Percentiles rank a stretch among this genome's conserved stretches.
These are phyloP conservation scores for Amoeboaphelidium protococcarum DNA, from an alignment of 371 early-diverging fungal species.

Conservation along the genomic window DNA sequence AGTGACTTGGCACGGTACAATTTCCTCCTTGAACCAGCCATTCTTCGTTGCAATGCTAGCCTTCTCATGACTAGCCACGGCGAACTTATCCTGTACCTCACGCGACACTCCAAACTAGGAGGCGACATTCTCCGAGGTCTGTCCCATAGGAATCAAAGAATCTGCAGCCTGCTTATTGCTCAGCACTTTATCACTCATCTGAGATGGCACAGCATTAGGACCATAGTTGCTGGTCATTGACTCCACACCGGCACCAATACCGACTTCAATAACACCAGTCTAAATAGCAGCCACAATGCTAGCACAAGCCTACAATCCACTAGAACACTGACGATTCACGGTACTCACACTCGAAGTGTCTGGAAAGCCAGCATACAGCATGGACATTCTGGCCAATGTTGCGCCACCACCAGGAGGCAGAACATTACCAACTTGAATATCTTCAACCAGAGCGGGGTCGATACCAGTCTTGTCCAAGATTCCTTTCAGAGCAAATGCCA, in stretches of 20 bases:
- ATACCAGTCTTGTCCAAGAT: slow-evolving; percentile 35
- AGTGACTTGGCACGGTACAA: slow-evolving; percentile 54
- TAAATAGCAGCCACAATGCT: slow-evolving; percentile 72
- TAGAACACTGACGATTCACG: slow-evolving; percentile 90
- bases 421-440: slow-evolving; percentile 84
- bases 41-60: slow-evolving; percentile 34
- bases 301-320: slow-evolving; percentile 80
- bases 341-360: slow-evolving; percentile 51
- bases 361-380: slow-evolving; percentile 73
- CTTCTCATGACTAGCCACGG: slow-evolving; percentile 51
- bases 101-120: slow-evolving; percentile 50
- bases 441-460: slow-evolving; percentile 67
- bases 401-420: slow-evolving; percentile 81
- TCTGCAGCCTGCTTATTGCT: too few species aligned
- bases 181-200: too few species aligned
- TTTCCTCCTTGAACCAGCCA: slow-evolving; percentile 55
- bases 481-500: slow-evolving; percentile 59
- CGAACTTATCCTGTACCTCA: slow-evolving; percentile 61
- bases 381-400: slow-evolving; percentile 79
- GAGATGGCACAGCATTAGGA: slow-evolving; percentile 38
- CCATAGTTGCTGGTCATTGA: slow-evolving; percentile 87
- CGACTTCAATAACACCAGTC: slow-evolving; percentile 71
- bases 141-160: slow-evolving; percentile 84
- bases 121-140: slow-evolving; percentile 87
- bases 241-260: slow-evolving; percentile 92